Evolutionary conservation across 192 early-diverging fungal species (phyloP), one percentile per base, ranked within the genome.

Genomic region (Linnemannia exigua): DNA sequence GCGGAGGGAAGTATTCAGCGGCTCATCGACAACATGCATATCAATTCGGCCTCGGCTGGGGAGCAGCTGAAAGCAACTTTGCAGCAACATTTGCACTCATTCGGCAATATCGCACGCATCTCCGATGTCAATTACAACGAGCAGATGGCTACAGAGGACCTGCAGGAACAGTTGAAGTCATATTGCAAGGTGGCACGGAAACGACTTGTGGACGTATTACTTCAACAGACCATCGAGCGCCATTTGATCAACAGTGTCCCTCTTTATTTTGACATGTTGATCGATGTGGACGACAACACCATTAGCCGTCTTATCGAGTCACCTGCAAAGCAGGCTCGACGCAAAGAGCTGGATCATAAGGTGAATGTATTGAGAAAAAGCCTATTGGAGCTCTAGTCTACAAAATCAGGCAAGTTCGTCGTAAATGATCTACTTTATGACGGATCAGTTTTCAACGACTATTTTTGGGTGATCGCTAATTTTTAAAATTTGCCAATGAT

Each of bases 201-300:
- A 68, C 46, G 82, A 28, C 74, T 84, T 75, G 76, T 84, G 19
- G 82, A 84, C 38, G 76, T 79, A 9, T 67, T 84, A 1, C 82
- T 84, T 48, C 58, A 74, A 46, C 81, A 84, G 66, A 75, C 82
- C 8, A 75, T 79, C 28, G 82, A 84, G 76, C 82, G 82, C 19
- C 52, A 79, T 31, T 69, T 84, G 82, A 48, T 84, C 63, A 84
- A 74, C 72, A 63, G 66, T 17, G 75, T 75, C 73, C 3, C 71
- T 28, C 66, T 78, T 25, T 84, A 79, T 51, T 84, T 84, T 20
- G 72, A 78, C 25, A 79, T 78, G 72, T 41, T 84, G 52, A 75
- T 79, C n/a, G 35, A 67, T 47, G 72, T 79, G 46, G 76, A 84
- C 46, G 82, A 84, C 14, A 66, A 19, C 58, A 67, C 51, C 19